Evolutionary conservation across 768 basidiomycete species (phyloP), one percentile per base, ranked within the genome.

Genomic region (Lanmaoa pseudosensibilis): DNA sequence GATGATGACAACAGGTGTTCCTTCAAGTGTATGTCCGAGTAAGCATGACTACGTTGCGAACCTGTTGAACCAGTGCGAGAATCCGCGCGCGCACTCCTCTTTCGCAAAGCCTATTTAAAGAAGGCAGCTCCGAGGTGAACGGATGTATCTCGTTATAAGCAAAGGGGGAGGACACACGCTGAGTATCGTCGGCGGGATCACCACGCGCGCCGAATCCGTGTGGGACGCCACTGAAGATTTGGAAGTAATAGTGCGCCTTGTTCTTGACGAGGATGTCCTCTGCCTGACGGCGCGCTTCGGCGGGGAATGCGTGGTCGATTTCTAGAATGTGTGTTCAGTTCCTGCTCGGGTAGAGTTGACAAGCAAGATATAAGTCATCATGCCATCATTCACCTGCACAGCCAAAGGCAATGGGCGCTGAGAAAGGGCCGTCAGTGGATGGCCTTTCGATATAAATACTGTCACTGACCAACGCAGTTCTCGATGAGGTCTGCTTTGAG

Each of bases 101-200:
- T 84, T 84, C 1, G 81, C 82, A 78, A 83, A 85, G 18, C 82
- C 84, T 85, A 46, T 45, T n/a, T n/a, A 32, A 18, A 23, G 7
- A 27, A 1, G 27, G 33, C 5, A 7, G 6, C 9, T 5, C 9
- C 19, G 13, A 50, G 21, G n/a, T 61, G 16, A 21, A 34, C 33
- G 43, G 0, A 54, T 30, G 8, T 19, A 21, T 54, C 21, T 7
- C 19, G 15, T 30, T 5, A 1, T 34, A 13, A 9, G 3, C n/a
- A 21, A 30, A 30, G 27, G 27, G 43, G 23, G 21, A 9, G 7
- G 19, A 60, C 61, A 16, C 39, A 71, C 66, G 63, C 45, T 73
- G 61, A 16, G 39, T 33, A 34, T 56, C 64, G 15, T 73, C 61
- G n/a, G 57, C 36, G 15, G 64, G 67, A 61, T 75, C 67, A 2